phyloP scores from a whole-genome alignment of 2,329 filamentous ascomycete genomes.

The Dactylonectria macrodidyma region DNA sequence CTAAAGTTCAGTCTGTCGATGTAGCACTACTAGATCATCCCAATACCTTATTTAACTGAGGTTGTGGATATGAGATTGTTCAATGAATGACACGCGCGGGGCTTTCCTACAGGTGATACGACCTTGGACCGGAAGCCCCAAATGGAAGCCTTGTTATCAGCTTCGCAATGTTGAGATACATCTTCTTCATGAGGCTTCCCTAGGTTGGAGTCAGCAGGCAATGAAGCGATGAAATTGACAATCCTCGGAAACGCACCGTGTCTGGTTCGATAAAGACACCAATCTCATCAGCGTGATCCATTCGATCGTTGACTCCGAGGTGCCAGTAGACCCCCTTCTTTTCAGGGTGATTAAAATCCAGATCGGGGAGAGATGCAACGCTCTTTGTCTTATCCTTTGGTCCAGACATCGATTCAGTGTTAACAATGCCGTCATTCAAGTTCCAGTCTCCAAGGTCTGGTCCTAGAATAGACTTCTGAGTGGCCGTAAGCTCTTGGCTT shows the following conservation, averaged over 20 bases:
- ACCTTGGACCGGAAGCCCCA: not conserved
- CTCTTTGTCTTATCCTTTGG: slow-evolving; percentile 13
- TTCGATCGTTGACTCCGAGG: slow-evolving; percentile 19
- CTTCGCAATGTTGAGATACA: slow-evolving; percentile 21
- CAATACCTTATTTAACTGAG: not conserved
- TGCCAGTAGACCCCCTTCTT: slow-evolving; percentile 26
- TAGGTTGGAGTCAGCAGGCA: not conserved
- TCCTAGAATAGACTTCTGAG: slow-evolving; percentile 12
- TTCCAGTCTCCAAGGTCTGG: slow-evolving; percentile 18
- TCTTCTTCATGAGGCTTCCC: slow-evolving; percentile 21
- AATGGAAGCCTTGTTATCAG: slow-evolving; percentile 22
- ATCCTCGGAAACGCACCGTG: slow-evolving; percentile 5
- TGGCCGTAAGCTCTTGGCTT: slow-evolving; percentile 12
- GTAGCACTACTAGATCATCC: no score
- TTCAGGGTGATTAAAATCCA: not conserved
- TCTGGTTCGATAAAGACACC: slow-evolving; percentile 17
- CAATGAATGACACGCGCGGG: not conserved
- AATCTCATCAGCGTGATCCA: slow-evolving; percentile 27
- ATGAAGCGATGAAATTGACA: not conserved
- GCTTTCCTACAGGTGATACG: not conserved
- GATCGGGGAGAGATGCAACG: slow-evolving; percentile 6
- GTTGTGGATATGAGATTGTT: no score
- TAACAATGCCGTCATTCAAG: slow-evolving; percentile 24
- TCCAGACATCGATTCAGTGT: slow-evolving; percentile 22
- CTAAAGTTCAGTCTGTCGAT: no score